Percentiles rank a stretch among this genome's conserved stretches.
Conservation (phyloP, 2,329 filamentous ascomycete genomes). For the Gnomoniopsis smithogilvyi region DNA sequence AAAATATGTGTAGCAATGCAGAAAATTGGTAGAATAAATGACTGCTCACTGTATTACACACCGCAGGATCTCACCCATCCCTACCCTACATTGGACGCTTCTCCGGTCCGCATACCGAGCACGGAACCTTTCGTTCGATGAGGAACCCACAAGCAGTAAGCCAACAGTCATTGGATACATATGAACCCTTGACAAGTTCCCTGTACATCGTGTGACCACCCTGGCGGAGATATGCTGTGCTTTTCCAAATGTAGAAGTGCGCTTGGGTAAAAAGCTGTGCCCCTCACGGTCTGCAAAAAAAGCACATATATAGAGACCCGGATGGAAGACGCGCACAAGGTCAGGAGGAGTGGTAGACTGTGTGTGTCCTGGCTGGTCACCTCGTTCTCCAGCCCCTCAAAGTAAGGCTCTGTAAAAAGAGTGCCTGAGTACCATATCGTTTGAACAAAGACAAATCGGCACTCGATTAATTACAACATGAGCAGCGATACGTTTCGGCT, state of each 20-base stretch:
- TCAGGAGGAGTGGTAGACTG: no score
- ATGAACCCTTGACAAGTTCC: neutral
- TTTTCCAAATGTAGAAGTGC: no score
- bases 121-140: neutral
- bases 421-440: neutral
- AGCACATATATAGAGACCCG: neutral
- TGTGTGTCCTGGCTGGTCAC: no score
- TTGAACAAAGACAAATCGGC: neutral
- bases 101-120: conserved; percentile 12
- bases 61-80: no score
- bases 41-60: no score
- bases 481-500: conserved; percentile 23
- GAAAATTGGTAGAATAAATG: no score
- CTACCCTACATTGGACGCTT: conserved; percentile 1
- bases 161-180: conserved; percentile 4
- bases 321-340: neutral
- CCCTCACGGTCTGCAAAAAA: neutral
- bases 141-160: neutral
- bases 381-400: no score
- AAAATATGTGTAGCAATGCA: no score
- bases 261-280: no score
- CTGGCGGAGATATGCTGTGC: neutral
- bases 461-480: conserved; percentile 13
- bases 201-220: neutral
- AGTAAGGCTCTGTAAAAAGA: neutral